Base-by-base conservation (phyloP, 225 moss, liverwort and hornwort genomes). In the Neckera pumila region DNA sequence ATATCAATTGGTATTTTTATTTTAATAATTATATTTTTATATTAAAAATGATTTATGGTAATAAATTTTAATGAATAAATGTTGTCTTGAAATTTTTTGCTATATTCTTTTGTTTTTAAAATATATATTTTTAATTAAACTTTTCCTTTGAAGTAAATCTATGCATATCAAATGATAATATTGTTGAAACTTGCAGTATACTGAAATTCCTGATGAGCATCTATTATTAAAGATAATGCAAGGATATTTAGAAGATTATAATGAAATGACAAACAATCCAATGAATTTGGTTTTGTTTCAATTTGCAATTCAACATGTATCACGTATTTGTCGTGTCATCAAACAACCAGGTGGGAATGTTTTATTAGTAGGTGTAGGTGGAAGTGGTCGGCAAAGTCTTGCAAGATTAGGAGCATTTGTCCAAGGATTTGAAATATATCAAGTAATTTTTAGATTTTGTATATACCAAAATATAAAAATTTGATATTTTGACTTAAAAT, bases 271-370 rank as follows among this genome's bases (percentile, higher is more conserved):
- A 71, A 96, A 95, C 81, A 97, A 93, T 76, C 97, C 95, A 36
- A 96, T 97, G 96, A 96, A 97, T 89, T 91, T 97, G 78, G 97
- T 97, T 43, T 89, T 97, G 21, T 97, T 97, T 88, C 97, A 97
- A 88, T 97, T 96, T 92, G 97, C 97, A 27, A 97, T 97, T 80
- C 97, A 97, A 79, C 97, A 97, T 83, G 91, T 97, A 40, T 93
- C 95, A 67, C 94, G 96, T 56, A 97, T 97, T 88, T 97, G 97
- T 79, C 95, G 95, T 51, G 95, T 95, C 36, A 97, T 97, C 58
- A 97, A 97, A 90, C 97, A 97, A 90, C 97, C 97, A 2, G 91
- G 93, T 90, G 97, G 97, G 33, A 97, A 97, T 80, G 94, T 97
- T 17, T 87, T 97, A 51, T 86, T 97, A 92, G 96, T 97, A 2